phyloP scores from a whole-genome alignment of 768 basidiomycete species.

The Mycena galericulata region DNA sequence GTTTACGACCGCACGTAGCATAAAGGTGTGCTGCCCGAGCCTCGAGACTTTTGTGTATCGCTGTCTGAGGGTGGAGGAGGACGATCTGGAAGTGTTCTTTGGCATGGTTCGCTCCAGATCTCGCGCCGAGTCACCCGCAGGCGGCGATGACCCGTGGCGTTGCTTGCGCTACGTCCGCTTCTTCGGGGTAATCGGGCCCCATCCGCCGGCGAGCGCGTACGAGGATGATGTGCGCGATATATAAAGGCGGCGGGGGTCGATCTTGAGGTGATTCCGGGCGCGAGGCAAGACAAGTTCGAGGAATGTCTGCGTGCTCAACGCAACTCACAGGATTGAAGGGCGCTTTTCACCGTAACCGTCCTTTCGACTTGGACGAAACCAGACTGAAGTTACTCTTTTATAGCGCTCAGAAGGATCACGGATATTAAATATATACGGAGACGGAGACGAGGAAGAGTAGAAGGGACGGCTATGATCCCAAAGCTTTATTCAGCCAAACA shows the following conservation, averaged over 20 bases:
- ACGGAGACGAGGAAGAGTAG: not conserved
- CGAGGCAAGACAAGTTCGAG: constrained; percentile 7
- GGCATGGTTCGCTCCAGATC: constrained; percentile 9
- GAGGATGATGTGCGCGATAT: constrained; percentile 14
- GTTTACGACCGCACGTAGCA: not conserved
- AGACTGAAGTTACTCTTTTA: constrained; percentile 6
- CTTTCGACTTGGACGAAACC: constrained; percentile 1
- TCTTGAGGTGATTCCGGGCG: constrained; percentile 7
- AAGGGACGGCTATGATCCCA: constrained; percentile 2
- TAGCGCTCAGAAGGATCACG: constrained; percentile 8
- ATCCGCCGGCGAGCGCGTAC: constrained; percentile 5
- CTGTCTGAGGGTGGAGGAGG: constrained; percentile 9
- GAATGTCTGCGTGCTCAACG: constrained; percentile 11
- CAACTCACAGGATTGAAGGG: not conserved
- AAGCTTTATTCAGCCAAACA: not conserved
- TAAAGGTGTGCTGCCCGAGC: constrained; percentile 10
- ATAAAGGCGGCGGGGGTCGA: constrained; percentile 11
- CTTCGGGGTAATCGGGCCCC: constrained; percentile 2
- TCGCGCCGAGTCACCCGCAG: constrained; percentile 4
- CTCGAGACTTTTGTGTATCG: constrained; percentile 7
- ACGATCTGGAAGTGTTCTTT: constrained; percentile 12
- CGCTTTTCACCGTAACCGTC: not conserved
- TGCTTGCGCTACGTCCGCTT: constrained; percentile 10
- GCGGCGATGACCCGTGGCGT: constrained; percentile 5
- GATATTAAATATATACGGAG: constrained; percentile 8